Base-by-base conservation (phyloP, 106 monocot genomes). In the Agapanthus africanus region DNA sequence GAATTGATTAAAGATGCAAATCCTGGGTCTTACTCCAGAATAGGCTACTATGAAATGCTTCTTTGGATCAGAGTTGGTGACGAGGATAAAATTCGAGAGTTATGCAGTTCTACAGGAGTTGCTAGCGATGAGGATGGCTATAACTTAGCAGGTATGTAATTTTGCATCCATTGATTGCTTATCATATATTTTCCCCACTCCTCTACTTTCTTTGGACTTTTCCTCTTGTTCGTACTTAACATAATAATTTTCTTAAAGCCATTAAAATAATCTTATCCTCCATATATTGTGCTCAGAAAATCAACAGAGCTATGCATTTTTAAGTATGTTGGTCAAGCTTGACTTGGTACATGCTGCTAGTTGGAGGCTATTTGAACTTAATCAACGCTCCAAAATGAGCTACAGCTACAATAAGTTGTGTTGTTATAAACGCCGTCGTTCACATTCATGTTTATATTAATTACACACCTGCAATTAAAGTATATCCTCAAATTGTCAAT, bases 11-110 rank as follows among this genome's bases (percentile, higher is more conserved):
- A 77, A 69, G 81, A 87, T 34, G 79, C 75, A 37, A 80, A 78
- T 65, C 79, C 70, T 40, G 42, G 40, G 38, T 76, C 80, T 21
- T 72, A 8, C 54, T 70, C 54, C 2, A 89, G 92, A 82, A 74
- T 92, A 40, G 82, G 73, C 49, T 97, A 87, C 69, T 87, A 90
- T 79, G 82, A 86, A 71, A 97, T 90, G 89, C 40, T 92, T 68
- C 73, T 90, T 59, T 92, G 66, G 67, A 89, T 92, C 61, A 85
- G 73, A 41, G 76, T 79, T 71, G 82, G 86, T 18, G 79, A 97
- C 66, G 88, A 87, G 75, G 74, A 54, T 72, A 97, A 79, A 75
- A 83, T 92, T 70, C 69, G 33, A 54, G 79, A 97, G 36, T 54
- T 84, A 26, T 83, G 76, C 37, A 66, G 49, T 71, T 63, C 63